phyloP scores from a whole-genome alignment of 352 stramenopile species.

The Pythium vanterpoolii region DNA sequence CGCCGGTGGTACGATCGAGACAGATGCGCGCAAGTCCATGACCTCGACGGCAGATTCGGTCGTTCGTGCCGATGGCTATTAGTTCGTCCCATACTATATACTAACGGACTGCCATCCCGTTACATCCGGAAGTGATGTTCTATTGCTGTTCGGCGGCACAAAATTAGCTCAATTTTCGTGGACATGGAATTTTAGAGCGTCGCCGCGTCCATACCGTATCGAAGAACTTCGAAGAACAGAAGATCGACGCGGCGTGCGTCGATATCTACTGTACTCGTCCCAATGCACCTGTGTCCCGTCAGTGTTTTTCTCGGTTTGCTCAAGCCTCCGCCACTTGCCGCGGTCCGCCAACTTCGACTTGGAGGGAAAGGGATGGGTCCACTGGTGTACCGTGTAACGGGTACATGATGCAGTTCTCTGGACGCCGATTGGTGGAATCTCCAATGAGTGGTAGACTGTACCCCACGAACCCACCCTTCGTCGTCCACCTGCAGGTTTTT shows the following conservation, averaged over 20 bases:
- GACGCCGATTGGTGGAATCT: slow-evolving; percentile 8
- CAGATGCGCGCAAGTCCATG: slow-evolving; percentile 16
- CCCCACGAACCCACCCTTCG: slow-evolving; percentile 1
- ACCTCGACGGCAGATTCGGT: neutral
- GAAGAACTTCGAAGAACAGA: neutral
- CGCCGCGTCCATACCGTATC: too few species aligned
- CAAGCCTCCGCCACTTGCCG: too few species aligned
- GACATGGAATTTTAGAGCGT: too few species aligned
- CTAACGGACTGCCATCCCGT: too few species aligned
- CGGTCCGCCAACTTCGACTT: slow-evolving; percentile 10
- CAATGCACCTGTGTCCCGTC: neutral
- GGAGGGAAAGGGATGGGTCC: slow-evolving; percentile 14
- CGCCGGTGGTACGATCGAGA: slow-evolving; percentile 16
- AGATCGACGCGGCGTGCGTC: too few species aligned
- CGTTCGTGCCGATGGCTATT: too few species aligned
- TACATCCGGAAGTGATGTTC: too few species aligned
- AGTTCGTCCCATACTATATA: too few species aligned
- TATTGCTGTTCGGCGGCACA: neutral
- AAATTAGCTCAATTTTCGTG: too few species aligned
- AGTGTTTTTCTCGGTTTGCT: slow-evolving; percentile 1
- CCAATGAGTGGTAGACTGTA: slow-evolving; percentile 10
- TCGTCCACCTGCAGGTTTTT: slow-evolving; percentile 3
- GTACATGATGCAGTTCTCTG: slow-evolving; percentile 3
- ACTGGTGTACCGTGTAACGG: slow-evolving; percentile 1
- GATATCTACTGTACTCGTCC: too few species aligned